phyloP scores from a whole-genome alignment of 139 green algal species.

The Coelastrella sp. region DNA sequence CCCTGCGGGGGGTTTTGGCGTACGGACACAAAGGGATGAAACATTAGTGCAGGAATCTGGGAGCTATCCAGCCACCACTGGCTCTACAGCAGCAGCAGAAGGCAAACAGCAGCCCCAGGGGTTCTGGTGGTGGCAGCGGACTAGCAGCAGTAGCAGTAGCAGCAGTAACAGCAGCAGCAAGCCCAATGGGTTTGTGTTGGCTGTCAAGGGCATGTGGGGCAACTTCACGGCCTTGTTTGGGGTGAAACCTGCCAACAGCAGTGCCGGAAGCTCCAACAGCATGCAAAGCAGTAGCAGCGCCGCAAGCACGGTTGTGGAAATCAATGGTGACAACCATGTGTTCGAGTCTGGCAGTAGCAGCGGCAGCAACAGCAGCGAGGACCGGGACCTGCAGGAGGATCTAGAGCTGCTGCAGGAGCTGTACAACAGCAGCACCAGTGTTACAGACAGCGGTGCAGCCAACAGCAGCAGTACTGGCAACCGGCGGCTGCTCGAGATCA shows the following conservation, averaged over 20 bases:
- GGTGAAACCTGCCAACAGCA: neutral
- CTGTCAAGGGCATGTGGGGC: neutral
- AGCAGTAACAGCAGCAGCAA: neutral
- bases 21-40: neutral
- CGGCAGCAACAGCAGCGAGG: constrained; percentile 26
- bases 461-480: constrained; percentile 28
- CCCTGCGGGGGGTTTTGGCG: neutral
- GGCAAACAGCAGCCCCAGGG: neutral
- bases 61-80: constrained; percentile 1
- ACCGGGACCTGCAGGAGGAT: neutral
- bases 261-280: no score
- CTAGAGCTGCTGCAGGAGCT: neutral
- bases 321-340: neutral
- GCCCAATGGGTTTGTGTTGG: constrained; percentile 18
- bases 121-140: no score
- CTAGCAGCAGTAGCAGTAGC: constrained; percentile 15
- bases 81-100: neutral
- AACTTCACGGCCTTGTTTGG: neutral
- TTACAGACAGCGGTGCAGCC: neutral
- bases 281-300: neutral
- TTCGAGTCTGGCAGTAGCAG: neutral
- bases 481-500: constrained; percentile 31
- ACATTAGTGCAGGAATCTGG: constrained; percentile 29
- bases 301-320: neutral
- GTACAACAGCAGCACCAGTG: constrained; percentile 14